A percentile compares a stretch with the other conserved stretches of the same genome.
Conservation (phyloP, 1,284 basidiomycete genomes). For the Sanghuangporus baumii region DNA sequence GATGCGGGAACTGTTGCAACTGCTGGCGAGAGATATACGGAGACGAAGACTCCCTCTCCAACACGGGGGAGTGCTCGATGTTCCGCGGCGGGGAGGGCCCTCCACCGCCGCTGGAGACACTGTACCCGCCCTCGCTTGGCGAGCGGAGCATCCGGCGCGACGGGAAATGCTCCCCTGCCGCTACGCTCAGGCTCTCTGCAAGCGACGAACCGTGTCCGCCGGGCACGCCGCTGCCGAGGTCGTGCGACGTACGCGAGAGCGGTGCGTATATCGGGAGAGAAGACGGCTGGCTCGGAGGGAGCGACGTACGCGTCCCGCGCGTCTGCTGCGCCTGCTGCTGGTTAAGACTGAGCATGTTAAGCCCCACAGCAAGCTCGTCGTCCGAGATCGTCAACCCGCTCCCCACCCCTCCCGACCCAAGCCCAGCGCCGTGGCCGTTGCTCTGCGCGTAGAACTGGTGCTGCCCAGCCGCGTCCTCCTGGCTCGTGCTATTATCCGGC, state of each 20-base stretch:
- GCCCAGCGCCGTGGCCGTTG: constrained; percentile 21
- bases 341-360: constrained; percentile 61
- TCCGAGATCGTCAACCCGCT: constrained; percentile 66
- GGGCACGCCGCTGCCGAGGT: constrained; percentile 17
- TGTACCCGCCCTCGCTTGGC: constrained; percentile 15
- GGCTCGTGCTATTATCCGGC: constrained; percentile 29
- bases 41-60: neutral
- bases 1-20: constrained; percentile 23
- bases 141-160: constrained; percentile 5
- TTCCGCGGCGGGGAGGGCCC: constrained; percentile 1
- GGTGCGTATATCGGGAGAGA: constrained; percentile 68
- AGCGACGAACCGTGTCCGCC: constrained; percentile 24
- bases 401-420: constrained; percentile 24
- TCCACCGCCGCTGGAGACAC: constrained; percentile 8
- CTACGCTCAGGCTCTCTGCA: constrained; percentile 34
- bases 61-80: constrained; percentile 7
- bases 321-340: constrained; percentile 26
- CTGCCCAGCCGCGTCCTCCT: constrained; percentile 29
- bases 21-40: constrained; percentile 17
- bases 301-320: constrained; percentile 23
- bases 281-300: constrained; percentile 48
- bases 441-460: constrained; percentile 35
- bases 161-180: constrained; percentile 9
- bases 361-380: constrained; percentile 70
- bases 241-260: constrained; percentile 55